These are phyloP conservation scores for Ciborinia camelliae DNA, from an alignment of 2,329 filamentous ascomycete species.

Conservation along the genomic window DNA sequence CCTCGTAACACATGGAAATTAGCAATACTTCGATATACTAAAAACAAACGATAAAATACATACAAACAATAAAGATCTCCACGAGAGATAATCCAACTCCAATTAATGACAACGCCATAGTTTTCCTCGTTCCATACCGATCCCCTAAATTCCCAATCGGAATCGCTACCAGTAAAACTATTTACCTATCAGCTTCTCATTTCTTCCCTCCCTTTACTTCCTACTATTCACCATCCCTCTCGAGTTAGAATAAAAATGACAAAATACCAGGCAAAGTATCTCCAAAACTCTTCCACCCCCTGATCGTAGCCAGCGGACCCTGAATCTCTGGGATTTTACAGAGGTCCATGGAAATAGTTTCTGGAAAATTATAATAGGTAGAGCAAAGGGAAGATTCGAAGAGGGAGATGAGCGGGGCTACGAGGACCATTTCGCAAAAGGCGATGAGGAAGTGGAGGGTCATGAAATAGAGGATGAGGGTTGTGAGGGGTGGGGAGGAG, in stretches of 20 bases:
- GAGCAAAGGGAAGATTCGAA: slow-evolving; percentile 35
- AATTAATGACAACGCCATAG: slow-evolving; percentile 32
- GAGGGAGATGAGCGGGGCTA: slow-evolving; percentile 34
- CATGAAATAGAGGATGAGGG: slow-evolving; percentile 34
- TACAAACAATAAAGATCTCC: slow-evolving; percentile 36
- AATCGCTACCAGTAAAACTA: slow-evolving; percentile 36
- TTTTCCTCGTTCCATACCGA: slow-evolving; percentile 30
- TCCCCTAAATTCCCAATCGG: slow-evolving; percentile 36
- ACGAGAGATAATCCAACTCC: slow-evolving; percentile 30
- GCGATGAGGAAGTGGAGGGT: slow-evolving; percentile 36
- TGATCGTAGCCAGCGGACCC: slow-evolving; percentile 31
- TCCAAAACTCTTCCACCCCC: slow-evolving; percentile 36
- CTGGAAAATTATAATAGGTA: slow-evolving; percentile 30
- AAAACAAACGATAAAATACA: slow-evolving; percentile 6
- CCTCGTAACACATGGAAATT: slow-evolving; percentile 21
- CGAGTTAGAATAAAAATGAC: not conserved
- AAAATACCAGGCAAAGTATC: slow-evolving; percentile 34
- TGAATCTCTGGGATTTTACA: slow-evolving; percentile 36
- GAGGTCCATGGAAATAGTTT: not conserved
- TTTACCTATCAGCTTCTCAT: not conserved
- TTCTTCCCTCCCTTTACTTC: not conserved
- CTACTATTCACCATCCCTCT: not conserved
- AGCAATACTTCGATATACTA: not conserved
- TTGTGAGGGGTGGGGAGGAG: not conserved
- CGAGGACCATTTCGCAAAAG: slow-evolving; percentile 34